Evolutionary conservation across 163 green algal species (phyloP).

Genomic region (Volvox carteri): DNA sequence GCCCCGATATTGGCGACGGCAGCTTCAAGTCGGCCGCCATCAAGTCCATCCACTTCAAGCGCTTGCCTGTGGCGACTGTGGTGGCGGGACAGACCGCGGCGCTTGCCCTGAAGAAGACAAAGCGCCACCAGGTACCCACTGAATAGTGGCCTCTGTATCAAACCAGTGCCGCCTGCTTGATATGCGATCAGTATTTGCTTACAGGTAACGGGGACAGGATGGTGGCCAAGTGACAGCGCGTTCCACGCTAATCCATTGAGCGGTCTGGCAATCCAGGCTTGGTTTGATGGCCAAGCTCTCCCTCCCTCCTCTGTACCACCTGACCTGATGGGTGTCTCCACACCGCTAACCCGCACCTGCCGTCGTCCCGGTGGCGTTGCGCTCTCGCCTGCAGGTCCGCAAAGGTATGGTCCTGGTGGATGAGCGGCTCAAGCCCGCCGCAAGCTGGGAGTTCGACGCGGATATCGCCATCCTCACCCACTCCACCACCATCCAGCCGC

Average conservation of each 20-base stretch:
- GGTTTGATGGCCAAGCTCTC: no score
- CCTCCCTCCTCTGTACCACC: no score
- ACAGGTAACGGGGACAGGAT: no score
- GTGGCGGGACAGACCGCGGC: constrained; percentile 91
- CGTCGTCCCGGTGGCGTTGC: no score
- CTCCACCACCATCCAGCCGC: constrained; percentile 92
- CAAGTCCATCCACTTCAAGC: constrained; percentile 97
- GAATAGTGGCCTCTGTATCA: no score
- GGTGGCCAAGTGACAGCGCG: no score
- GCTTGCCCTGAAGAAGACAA: constrained; percentile 92
- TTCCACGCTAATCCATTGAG: no score
- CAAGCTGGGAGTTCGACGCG: constrained; percentile 93
- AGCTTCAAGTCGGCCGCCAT: constrained; percentile 87
- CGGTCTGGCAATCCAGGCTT: no score
- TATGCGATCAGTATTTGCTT: no score
- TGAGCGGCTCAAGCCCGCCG: constrained; percentile 73
- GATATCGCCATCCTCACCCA: constrained; percentile 96
- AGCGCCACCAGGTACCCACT: constrained; percentile 72
- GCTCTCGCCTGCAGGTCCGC: constrained; percentile 78
- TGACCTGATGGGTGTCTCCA: no score
- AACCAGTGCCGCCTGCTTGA: no score
- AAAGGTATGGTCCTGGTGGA: constrained; percentile 96
- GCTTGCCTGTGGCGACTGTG: constrained; percentile 85
- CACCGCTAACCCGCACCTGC: no score
- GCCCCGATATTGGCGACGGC: constrained; percentile 86